Base-by-base conservation (phyloP, 2,329 filamentous ascomycete species). In the Stagonosporopsis chrysanthemi region DNA sequence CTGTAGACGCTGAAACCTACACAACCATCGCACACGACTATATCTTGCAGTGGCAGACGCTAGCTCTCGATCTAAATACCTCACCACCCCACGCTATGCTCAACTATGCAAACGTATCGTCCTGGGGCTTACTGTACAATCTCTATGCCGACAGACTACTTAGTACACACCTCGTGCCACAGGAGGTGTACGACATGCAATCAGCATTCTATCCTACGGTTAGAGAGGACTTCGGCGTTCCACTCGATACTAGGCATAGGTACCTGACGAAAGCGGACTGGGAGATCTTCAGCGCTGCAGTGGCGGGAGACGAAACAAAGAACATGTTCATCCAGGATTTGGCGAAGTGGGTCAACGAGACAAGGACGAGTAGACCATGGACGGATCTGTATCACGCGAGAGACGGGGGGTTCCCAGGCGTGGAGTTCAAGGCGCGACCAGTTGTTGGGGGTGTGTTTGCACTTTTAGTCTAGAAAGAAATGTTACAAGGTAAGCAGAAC, bases 401-500 rank as follows among this genome's bases (percentile, higher is more conserved):
- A 71, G 90, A 88, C 6, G 79, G 84, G 31, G 91, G 85, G 4
- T 95, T 89, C 68, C 90, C 91, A 0, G 88, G 87, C 0, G 84
- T 88, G 14, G 82, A 83, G 47, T 96, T 96, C 80, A 91, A 90
- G 77, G 91, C 91, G 1, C 80, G 92, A 39, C 92, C 92, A 1
- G 92, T 96, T 4, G 87, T 94, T 19, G 92, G 92, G 14, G 91
- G 90, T 0, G 90, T 95, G 78, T 96, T 95, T 81, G 89, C 91
- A 2, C 91, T 92, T 71, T 79, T 96, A 72, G 88, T 91, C n/a
- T 78, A 96, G 44, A 88, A 91, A 76, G 84, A 88, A 67, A 90
- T 90, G 19, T 23, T 9, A 6, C 9, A 28, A 43, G 7, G 15
- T 28, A 26, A n/a, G 24, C 2, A 4, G 7, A 26, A 6, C 2